phyloP scores from a whole-genome alignment of 2,329 filamentous ascomycete genomes.

The Penicillium verrucosum region DNA sequence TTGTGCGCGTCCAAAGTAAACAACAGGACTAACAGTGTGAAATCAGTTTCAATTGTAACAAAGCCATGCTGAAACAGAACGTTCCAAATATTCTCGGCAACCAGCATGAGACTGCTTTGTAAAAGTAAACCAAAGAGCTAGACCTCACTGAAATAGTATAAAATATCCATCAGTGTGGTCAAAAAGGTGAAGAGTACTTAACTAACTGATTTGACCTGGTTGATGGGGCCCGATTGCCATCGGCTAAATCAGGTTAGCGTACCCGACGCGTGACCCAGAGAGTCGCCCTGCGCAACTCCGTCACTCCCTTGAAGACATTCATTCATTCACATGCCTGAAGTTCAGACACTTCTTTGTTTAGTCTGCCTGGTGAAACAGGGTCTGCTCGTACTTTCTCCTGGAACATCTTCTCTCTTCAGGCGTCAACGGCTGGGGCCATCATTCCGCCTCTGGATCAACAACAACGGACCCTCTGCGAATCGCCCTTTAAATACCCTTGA shows the following conservation, averaged over 20 bases:
- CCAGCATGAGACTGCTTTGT: not conserved
- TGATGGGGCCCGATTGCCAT: conserved; percentile 1
- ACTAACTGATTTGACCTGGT: not conserved
- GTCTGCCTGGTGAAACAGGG: conserved; percentile 3
- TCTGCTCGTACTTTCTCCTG: not conserved
- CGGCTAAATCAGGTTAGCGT: conserved; percentile 33
- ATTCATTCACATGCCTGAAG: conserved; percentile 7
- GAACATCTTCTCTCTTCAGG: not conserved
- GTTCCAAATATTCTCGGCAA: not conserved
- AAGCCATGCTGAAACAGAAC: conserved; percentile 4
- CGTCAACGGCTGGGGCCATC: not conserved
- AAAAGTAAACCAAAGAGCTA: not conserved
- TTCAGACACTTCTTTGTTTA: conserved; percentile 12
- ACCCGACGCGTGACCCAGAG: conserved; percentile 39
- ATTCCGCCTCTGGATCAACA: conserved; percentile 5
- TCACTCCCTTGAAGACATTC: conserved; percentile 22
- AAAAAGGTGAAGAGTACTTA: not conserved
- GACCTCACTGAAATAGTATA: not conserved
- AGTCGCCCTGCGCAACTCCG: conserved; percentile 29
- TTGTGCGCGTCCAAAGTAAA: conserved; percentile 4
- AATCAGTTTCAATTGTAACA: conserved; percentile 3
- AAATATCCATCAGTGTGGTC: not conserved
- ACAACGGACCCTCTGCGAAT: conserved; percentile 7
- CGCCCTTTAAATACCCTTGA: conserved; percentile 11
- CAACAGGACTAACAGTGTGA: not conserved